phyloP scores from a whole-genome alignment of 805 yeast species.

The Wickerhamomyces strasburgensis region DNA sequence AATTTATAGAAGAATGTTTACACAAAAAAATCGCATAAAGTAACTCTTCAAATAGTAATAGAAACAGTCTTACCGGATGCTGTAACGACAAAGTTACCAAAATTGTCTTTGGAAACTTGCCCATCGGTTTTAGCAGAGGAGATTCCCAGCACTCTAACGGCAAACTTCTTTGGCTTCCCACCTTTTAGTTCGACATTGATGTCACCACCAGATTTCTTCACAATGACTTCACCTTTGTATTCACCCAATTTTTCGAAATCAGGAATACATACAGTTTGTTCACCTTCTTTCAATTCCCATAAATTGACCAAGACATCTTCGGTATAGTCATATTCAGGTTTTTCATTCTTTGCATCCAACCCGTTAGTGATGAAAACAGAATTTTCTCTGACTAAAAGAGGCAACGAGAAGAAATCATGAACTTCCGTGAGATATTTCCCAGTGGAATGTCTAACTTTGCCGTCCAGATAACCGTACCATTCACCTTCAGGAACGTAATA shows the following conservation, averaged over 20 bases:
- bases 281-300: constrained; percentile 16
- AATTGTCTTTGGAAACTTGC: constrained; percentile 6
- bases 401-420: constrained; percentile 17
- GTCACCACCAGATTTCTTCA: constrained; percentile 4
- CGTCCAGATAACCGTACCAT: constrained; percentile 22
- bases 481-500: constrained; percentile 21
- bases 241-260: constrained; percentile 11
- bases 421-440: constrained; percentile 17
- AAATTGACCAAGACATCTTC: constrained; percentile 18
- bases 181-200: constrained; percentile 9
- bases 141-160: constrained; percentile 15
- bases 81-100: constrained; percentile 12
- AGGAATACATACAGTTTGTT: constrained; percentile 16
- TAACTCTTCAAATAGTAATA: constrained; percentile 27
- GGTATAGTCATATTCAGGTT: constrained; percentile 19
- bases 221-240: constrained; percentile 10
- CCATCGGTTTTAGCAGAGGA: constrained; percentile 2
- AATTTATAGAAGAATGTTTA: too few relatives aligned
- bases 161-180: constrained; percentile 7
- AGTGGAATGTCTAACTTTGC: constrained; percentile 14
- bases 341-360: constrained; percentile 12
- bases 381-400: constrained; percentile 17
- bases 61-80: constrained; percentile 4
- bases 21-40: too few relatives aligned
- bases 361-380: constrained; percentile 17